phyloP scores from a whole-genome alignment of 1,139 yeast genomes.

The Wickerhamiella infanticola region DNA sequence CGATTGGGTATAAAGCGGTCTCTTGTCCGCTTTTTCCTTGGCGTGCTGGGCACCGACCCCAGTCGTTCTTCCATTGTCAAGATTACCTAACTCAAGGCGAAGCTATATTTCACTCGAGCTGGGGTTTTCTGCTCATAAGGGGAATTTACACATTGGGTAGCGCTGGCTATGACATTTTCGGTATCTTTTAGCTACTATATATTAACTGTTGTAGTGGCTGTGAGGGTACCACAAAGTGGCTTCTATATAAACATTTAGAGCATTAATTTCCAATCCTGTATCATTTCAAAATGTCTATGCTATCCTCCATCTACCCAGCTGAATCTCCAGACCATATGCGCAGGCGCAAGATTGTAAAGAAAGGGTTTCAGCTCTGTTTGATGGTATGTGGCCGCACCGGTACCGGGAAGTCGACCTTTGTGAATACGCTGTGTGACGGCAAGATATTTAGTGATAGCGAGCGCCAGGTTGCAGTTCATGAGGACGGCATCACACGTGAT shows the following conservation, averaged over 20 bases:
- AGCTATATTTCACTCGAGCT: too few relatives aligned
- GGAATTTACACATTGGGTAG: too few relatives aligned
- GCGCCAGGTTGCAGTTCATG: neutral
- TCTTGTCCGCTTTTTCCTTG: conserved; percentile 24
- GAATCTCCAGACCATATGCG: conserved; percentile 24
- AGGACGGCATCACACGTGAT: conserved; percentile 11
- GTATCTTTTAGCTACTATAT: too few relatives aligned
- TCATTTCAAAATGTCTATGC: neutral
- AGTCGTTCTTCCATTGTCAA: neutral
- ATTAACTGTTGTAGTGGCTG: too few relatives aligned
- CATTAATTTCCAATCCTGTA: neutral
- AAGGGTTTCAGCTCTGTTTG: conserved; percentile 69
- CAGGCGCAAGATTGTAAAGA: conserved; percentile 62
- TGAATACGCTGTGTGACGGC: conserved; percentile 80
- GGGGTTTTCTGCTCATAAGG: too few relatives aligned
- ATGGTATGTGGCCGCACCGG: conserved; percentile 70
- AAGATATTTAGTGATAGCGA: conserved; percentile 32
- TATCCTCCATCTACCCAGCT: neutral
- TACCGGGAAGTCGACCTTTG: conserved; percentile 68
- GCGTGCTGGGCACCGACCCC: conserved; percentile 11
- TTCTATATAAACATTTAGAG: too few relatives aligned
- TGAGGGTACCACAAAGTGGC: too few relatives aligned
- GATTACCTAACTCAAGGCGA: neutral
- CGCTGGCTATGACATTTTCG: too few relatives aligned
- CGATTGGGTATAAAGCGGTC: conserved; percentile 82